Conservation (phyloP, 345 rosid genomes). For the Citrus medica region DNA sequence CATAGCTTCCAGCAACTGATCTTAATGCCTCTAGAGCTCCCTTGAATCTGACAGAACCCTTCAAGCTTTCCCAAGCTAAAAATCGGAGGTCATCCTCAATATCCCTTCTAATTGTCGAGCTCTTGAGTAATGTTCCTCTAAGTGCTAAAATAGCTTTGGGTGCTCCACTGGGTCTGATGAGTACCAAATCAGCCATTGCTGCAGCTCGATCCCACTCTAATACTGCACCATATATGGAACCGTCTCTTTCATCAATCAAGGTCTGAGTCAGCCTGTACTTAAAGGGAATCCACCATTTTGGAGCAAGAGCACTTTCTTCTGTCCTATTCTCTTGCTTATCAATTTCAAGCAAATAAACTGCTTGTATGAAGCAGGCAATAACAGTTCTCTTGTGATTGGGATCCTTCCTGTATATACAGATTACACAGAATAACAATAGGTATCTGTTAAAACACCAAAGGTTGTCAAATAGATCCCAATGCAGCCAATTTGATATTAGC, state of each 20-base stretch:
- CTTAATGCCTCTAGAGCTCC: constrained; percentile 61
- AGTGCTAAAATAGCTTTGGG: constrained; percentile 80
- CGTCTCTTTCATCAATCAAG: constrained; percentile 75
- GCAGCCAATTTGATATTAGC: neutral
- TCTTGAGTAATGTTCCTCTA: constrained; percentile 81
- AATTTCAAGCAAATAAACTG: constrained; percentile 81
- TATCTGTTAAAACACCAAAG: constrained; percentile 1
- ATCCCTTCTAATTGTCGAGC: constrained; percentile 78
- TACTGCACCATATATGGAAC: constrained; percentile 81
- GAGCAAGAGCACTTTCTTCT: constrained; percentile 69
- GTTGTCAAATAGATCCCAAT: neutral
- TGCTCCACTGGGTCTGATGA: constrained; percentile 89
- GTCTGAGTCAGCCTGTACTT: constrained; percentile 76
- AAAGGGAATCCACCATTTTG: constrained; percentile 95
- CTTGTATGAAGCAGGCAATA: constrained; percentile 93
- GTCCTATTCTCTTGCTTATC: constrained; percentile 84
- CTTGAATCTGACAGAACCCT: constrained; percentile 83
- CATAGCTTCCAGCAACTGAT: constrained; percentile 64
- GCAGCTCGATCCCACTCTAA: constrained; percentile 93
- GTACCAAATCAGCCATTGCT: constrained; percentile 69
- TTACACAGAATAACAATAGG: neutral
- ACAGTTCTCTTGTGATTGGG: constrained; percentile 89
- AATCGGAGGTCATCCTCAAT: constrained; percentile 93
- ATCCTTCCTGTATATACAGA: constrained; percentile 58
- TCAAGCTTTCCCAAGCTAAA: constrained; percentile 91